Evolutionary conservation across 2,329 filamentous ascomycete species (phyloP).

Genomic region (Paraphoma chrysanthemicola): DNA sequence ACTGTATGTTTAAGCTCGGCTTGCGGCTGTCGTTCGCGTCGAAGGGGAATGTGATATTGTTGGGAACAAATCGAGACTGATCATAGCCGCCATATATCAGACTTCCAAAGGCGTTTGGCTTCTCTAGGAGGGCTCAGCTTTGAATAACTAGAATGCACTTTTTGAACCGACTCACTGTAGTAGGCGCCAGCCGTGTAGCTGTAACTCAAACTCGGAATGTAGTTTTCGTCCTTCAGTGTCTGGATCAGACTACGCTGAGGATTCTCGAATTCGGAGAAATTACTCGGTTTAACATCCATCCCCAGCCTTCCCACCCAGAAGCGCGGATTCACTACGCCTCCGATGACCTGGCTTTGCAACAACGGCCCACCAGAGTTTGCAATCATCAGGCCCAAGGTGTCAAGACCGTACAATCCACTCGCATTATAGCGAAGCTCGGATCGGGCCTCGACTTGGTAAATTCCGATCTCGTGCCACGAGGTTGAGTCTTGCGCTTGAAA

Average conservation of each 20-base stretch:
- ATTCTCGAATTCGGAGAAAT: conserved; percentile 53
- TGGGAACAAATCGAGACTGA: conserved; percentile 32
- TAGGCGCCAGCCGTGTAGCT: conserved; percentile 28
- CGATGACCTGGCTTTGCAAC: conserved; percentile 15
- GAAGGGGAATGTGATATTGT: conserved; percentile 30
- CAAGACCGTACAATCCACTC: conserved; percentile 24
- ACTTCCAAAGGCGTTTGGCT: conserved; percentile 30
- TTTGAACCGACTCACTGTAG: conserved; percentile 17
- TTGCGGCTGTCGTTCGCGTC: conserved; percentile 24
- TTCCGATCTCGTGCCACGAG: conserved; percentile 25
- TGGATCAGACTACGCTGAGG: conserved; percentile 18
- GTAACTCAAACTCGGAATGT: conserved; percentile 23
- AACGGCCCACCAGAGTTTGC: conserved; percentile 26
- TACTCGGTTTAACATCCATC: conserved; percentile 54
- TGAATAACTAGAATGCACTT: no score
- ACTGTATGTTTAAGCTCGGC: conserved; percentile 24
- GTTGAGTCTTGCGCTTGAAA: conserved; percentile 15
- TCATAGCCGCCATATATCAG: conserved; percentile 51
- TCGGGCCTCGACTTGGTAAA: conserved; percentile 13
- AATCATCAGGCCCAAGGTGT: conserved; percentile 34
- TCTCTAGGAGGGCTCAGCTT: conserved; percentile 8
- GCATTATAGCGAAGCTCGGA: conserved; percentile 19
- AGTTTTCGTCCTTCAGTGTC: conserved; percentile 14
- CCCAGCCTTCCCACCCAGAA: conserved; percentile 42
- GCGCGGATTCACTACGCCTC: conserved; percentile 13